Base-by-base conservation (phyloP, 2,329 filamentous ascomycete species). In the Davidsoniella eucalypti region DNA sequence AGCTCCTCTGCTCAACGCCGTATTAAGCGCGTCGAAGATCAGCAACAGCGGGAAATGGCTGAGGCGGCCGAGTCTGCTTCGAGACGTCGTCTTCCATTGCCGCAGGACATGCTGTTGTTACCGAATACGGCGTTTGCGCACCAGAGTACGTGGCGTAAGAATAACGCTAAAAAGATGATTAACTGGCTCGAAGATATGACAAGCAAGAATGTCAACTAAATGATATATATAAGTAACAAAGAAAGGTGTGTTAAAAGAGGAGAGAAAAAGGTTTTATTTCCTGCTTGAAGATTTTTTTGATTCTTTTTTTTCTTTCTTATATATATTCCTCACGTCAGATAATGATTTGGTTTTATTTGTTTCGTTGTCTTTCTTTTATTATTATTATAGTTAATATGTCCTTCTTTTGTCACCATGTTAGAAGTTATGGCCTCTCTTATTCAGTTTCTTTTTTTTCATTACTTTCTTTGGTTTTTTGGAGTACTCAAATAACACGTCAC, bases 361-460 rank as follows among this genome's bases (percentile, higher is more conserved):
- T 5, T 29, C 18, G 9, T 17, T 29, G 54, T 55, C 44, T 49
- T 33, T 49, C 18, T n/a, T 51, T 36, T 44, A 52, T 52, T 53
- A 50, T 52, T 44, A 51, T 56, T 21, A 2, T 21, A 21, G 18
- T 21, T 21, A 21, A 21, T 21, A 21, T 21, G 18, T 21, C 18
- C 18, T 4, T 21, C 4, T 21, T 21, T 21, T 21, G 2, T 21
- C 4, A 21, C 18, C 4, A 21, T 21, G 18, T 2, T 21, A 21
- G 18, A 21, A 21, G 18, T 21, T 21, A 21, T 21, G 18, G 18
- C 18, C 18, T 21, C 18, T 21, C 18, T 21, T 21, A 4, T 21
- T 21, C 4, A 21, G 18, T 2, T 21, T 21, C 4, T 21, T 21
- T 21, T 21, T 21, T 4, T 21, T 21, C 4, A 21, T 4, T 21